Evolutionary conservation across 1,284 basidiomycete species (phyloP).

Genomic region (Lentinula novae-zelandiae): DNA sequence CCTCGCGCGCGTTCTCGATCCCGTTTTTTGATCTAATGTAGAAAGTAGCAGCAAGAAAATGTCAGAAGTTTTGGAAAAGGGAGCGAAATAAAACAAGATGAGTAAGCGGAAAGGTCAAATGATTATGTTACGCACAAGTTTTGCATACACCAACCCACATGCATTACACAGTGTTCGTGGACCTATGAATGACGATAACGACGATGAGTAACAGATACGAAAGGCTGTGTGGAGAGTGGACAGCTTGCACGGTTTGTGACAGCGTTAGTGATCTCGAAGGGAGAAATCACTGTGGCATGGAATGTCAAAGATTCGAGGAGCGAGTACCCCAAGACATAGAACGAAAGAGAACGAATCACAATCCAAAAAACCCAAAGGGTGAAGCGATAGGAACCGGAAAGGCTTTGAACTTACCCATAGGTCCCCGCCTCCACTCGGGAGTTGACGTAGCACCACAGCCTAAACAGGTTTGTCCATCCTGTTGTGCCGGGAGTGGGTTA

Average conservation of each 20-base stretch:
- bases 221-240: not conserved
- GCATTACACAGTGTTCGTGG: conserved; percentile 75
- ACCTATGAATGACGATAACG: conserved; percentile 32
- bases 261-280: not conserved
- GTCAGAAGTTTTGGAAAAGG: not conserved
- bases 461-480: conserved; percentile 59
- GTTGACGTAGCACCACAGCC: conserved; percentile 81
- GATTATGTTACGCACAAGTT: conserved; percentile 47
- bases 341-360: not conserved
- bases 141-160: conserved; percentile 76
- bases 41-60: not conserved
- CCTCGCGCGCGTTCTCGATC: conserved; percentile 25
- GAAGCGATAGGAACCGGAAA: conserved; percentile 5
- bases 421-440: conserved; percentile 79
- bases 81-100: conserved; percentile 9
- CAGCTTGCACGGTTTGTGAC: not conserved
- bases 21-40: conserved; percentile 39
- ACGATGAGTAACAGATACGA: not conserved
- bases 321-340: not conserved
- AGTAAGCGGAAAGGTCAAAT: conserved; percentile 3
- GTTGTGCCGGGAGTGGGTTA: not conserved
- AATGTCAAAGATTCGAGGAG: not conserved
- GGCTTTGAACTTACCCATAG: conserved; percentile 52
- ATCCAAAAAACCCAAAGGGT: not conserved
- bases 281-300: not conserved